Conservation (phyloP, 1,284 basidiomycete genomes). For the Salmacisia buchloeana region DNA sequence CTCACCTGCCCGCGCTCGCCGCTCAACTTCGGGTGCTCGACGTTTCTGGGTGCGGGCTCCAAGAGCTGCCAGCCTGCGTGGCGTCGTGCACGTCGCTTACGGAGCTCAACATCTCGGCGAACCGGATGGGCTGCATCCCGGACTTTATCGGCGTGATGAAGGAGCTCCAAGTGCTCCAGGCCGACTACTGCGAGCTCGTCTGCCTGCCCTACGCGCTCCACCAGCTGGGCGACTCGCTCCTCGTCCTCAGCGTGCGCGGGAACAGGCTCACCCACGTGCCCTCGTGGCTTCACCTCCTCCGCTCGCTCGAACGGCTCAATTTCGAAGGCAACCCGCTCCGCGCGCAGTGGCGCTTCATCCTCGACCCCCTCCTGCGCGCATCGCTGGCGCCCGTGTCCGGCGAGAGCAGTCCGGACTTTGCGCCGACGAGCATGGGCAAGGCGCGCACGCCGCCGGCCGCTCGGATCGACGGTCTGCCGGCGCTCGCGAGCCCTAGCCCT, state of each 20-base stretch:
- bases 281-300: conserved; percentile 81
- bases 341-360: conserved; percentile 79
- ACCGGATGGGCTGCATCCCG: conserved; percentile 70
- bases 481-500: neutral
- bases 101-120: conserved; percentile 87
- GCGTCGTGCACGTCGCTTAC: conserved; percentile 73
- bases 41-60: conserved; percentile 66
- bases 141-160: conserved; percentile 70
- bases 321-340: conserved; percentile 91
- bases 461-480: no score
- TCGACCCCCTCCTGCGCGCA: conserved; percentile 59
- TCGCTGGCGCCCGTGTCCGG: conserved; percentile 48
- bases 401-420: conserved; percentile 47
- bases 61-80: conserved; percentile 71
- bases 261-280: conserved; percentile 87
- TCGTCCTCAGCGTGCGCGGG: conserved; percentile 77
- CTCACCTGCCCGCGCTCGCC: neutral
- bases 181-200: conserved; percentile 75
- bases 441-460: no score
- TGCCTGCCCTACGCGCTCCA: conserved; percentile 59
- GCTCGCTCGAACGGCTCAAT: conserved; percentile 73
- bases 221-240: conserved; percentile 60
- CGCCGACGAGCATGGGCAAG: neutral
- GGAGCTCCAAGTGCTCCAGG: conserved; percentile 77
- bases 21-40: conserved; percentile 31